Evolutionary conservation across 1,284 basidiomycete genomes (phyloP).

Genomic region (Bjerkandera adusta): DNA sequence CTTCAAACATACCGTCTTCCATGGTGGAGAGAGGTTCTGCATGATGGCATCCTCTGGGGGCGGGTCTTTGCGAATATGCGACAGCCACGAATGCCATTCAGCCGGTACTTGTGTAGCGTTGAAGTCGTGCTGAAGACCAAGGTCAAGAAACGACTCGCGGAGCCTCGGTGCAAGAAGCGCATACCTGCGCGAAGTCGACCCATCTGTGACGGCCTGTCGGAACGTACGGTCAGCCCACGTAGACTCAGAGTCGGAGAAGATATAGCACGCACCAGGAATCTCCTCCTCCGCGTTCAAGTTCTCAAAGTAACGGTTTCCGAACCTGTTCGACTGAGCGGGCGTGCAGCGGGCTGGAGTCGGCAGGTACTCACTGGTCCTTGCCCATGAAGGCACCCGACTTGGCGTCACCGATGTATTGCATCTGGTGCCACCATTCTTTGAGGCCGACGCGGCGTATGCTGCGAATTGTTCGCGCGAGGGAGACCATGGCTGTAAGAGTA

Average conservation of each 20-base stretch:
- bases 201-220: conserved; percentile 83
- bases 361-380: conserved; percentile 70
- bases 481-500: conserved; percentile 51
- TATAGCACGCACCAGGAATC: conserved; percentile 63
- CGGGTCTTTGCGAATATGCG: conserved; percentile 83
- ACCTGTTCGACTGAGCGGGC: conserved; percentile 41
- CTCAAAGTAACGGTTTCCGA: conserved; percentile 91
- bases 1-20: conserved; percentile 71
- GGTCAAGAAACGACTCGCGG: too few relatives aligned
- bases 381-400: conserved; percentile 82
- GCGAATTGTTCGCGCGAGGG: conserved; percentile 73
- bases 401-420: conserved; percentile 90
- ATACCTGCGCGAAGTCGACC: conserved; percentile 87
- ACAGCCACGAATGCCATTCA: conserved; percentile 94
- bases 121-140: conserved; percentile 78
- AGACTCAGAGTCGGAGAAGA: not conserved
- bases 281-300: conserved; percentile 85
- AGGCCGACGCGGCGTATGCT: conserved; percentile 74
- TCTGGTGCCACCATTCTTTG: conserved; percentile 80
- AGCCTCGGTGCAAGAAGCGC: conserved; percentile 21
- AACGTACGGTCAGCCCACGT: not conserved
- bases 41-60: conserved; percentile 76
- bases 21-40: conserved; percentile 66
- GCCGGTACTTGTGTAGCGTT: conserved; percentile 89
- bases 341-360: too few relatives aligned